Evolutionary conservation across 257 asterid genomes (phyloP), one percentile per base, ranked within the genome.

Genomic region (Nicotiana obtusifolia): DNA sequence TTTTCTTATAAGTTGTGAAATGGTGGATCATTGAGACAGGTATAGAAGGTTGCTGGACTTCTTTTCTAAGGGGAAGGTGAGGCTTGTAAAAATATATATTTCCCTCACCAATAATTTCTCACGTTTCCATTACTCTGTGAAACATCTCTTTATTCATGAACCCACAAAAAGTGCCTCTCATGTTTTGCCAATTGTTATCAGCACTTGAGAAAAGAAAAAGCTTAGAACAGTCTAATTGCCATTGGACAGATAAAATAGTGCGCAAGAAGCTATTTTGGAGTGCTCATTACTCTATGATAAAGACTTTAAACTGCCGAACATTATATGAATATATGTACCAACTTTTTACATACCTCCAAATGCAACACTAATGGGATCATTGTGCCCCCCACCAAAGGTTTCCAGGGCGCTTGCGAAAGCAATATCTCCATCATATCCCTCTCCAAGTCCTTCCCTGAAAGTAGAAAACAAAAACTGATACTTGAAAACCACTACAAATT

Each of bases 291-390:
- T 73, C 61, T 73, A 22, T 20, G 78, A 73, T 47, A 73, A 73
- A 73, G 15, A 73, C 16, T 44, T 73, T 20, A 13, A 47, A 20
- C 78, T 14, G 60, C 61, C 37, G 16, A 73, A 22, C 35, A 73
- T 47, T 14, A 73, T 73, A 22, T 15, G 37, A 73, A 73, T 44
- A 80, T 49, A 86, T 71, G 78, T 62, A 54, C 76, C 37, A 73
- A 20, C 60, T 73, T 59, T 47, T 73, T 73, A 10, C 71, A 54
- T 89, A 92, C 99, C 99, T 90, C 98, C 98, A 89, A 92, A 97
- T 76, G 99, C 99, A 84, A 97, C 95, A 84, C 98, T 97, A 66
- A 97, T 93, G 83, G 98, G 99, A 86, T 97, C 98, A 89, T 97
- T 94, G 84, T 97, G 99, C 35, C 98, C 99, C 81, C 99, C 99